These are phyloP conservation scores for Chamaecrista fasciculata DNA, from an alignment of 306 rosid species.

Conservation along the genomic window DNA sequence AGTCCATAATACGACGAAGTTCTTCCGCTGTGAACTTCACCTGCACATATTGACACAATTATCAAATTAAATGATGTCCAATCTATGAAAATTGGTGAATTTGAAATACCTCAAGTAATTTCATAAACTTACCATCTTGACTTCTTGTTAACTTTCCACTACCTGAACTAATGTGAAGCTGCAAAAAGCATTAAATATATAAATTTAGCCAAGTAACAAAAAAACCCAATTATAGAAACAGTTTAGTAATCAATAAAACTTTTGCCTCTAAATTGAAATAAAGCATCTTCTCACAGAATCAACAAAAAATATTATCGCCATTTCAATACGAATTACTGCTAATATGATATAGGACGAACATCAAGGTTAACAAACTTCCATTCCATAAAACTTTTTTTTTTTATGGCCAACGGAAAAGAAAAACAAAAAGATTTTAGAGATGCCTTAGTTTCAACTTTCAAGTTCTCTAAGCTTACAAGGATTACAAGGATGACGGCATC, in stretches of 20 bases:
- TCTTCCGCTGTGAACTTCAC: constrained; percentile 75
- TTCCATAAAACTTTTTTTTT: no score
- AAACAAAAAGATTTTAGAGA: neutral
- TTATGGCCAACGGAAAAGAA: neutral
- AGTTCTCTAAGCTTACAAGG: neutral
- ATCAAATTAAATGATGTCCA: neutral
- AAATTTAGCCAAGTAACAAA: neutral
- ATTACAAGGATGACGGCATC: neutral
- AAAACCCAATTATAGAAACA: neutral
- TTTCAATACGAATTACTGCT: neutral
- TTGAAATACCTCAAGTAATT: neutral
- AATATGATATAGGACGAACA: neutral
- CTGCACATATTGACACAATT: constrained; percentile 30
- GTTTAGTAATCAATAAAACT: neutral
- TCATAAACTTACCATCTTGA: constrained; percentile 42
- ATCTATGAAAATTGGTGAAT: neutral
- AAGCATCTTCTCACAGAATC: no score
- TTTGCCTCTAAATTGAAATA: neutral
- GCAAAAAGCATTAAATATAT: neutral
- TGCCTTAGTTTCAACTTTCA: no score
- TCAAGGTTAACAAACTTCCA: neutral
- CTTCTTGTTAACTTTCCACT: constrained; percentile 5
- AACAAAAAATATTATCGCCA: neutral
- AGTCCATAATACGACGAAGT: constrained; percentile 68
- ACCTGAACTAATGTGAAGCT: neutral